These are phyloP conservation scores for Coniella lustricola DNA, from an alignment of 2,329 filamentous ascomycete genomes.

Conservation along the genomic window DNA sequence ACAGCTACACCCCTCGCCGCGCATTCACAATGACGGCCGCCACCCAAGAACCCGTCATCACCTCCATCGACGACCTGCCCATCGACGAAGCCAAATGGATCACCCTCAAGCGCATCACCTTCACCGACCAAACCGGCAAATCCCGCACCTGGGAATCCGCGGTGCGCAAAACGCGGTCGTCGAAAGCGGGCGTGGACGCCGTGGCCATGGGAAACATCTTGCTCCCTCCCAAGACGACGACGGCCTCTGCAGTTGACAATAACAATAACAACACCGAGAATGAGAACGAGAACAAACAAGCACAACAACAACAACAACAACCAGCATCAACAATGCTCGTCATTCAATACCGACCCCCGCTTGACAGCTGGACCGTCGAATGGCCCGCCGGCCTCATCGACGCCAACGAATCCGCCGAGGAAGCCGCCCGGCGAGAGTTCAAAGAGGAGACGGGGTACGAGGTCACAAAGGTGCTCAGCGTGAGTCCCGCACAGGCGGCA, in stretches of 20 bases:
- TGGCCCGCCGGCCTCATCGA: conserved; percentile 50
- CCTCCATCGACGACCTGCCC: conserved; percentile 39
- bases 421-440: conserved; percentile 46
- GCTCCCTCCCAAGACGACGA: too few relatives aligned
- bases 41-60: conserved; percentile 39
- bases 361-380: conserved; percentile 46
- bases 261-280: too few relatives aligned
- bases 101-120: conserved; percentile 48
- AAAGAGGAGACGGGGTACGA: conserved; percentile 51
- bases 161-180: conserved; percentile 46
- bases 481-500: conserved; percentile 47
- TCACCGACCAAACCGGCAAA: conserved; percentile 48
- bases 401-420: conserved; percentile 41
- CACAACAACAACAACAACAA: conserved; percentile 24
- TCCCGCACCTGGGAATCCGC: conserved; percentile 54
- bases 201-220: conserved; percentile 58
- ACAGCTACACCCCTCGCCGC: neutral
- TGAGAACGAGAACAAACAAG: too few relatives aligned
- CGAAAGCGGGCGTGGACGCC: conserved; percentile 48
- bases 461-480: conserved; percentile 35
- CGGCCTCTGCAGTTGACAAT: too few relatives aligned
- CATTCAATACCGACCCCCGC: conserved; percentile 45
- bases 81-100: conserved; percentile 49
- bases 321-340: conserved; percentile 38
- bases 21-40: conserved; percentile 29